Evolutionary conservation across 176 grass and related monocot genomes (phyloP).

Genomic region (Zizania latifolia): DNA sequence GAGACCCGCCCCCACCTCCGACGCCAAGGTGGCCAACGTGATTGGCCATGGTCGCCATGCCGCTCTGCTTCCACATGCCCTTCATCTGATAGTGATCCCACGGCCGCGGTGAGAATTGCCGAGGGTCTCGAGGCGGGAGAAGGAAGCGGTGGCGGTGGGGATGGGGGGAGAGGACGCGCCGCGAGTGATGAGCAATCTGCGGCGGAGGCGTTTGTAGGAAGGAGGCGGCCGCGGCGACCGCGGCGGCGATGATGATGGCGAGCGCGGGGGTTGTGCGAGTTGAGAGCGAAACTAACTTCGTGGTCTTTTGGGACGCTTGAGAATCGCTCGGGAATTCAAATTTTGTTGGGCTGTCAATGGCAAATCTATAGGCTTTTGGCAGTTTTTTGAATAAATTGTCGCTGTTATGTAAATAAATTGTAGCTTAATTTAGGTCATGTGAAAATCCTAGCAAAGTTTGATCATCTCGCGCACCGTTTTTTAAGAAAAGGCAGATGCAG

Average conservation of each 20-base stretch:
- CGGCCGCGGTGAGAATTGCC: neutral
- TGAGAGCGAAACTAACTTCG: conserved; percentile 19
- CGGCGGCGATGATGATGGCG: conserved; percentile 25
- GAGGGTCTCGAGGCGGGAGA: neutral
- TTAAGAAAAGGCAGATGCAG: no score
- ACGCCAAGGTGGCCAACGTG: conserved; percentile 39
- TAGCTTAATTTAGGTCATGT: neutral
- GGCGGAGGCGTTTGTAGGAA: conserved; percentile 22
- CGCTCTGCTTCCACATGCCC: conserved; percentile 37
- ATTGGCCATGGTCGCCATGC: conserved; percentile 24
- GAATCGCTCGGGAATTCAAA: neutral
- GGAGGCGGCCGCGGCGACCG: neutral
- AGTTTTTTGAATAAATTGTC: neutral
- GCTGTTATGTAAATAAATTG: neutral
- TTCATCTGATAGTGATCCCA: conserved; percentile 26
- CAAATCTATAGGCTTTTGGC: neutral
- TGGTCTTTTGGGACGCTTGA: neutral
- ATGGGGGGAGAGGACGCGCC: neutral
- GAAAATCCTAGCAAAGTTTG: no score
- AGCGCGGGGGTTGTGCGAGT: conserved; percentile 3
- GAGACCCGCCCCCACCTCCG: neutral
- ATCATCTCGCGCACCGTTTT: no score
- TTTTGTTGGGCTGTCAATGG: neutral
- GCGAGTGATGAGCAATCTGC: conserved; percentile 19
- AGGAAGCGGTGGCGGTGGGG: neutral